Base-by-base conservation (phyloP, 2,329 filamentous ascomycete species). In the Aureobasidium sp. region DNA sequence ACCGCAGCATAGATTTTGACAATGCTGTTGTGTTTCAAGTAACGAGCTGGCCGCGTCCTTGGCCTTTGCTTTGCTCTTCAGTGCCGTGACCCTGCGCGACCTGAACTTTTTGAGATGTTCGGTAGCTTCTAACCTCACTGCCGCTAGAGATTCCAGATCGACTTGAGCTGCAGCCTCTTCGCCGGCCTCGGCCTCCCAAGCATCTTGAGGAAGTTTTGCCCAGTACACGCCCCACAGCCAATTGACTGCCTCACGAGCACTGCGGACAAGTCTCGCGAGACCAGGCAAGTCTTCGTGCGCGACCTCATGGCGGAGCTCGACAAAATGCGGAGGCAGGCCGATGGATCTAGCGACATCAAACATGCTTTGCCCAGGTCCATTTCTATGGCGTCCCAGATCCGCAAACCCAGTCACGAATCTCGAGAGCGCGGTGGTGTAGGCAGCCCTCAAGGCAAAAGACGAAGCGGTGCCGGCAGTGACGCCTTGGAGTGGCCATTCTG, bases 191-290 rank as follows among this genome's bases (percentile, higher is more conserved):
- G 53, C 57, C 39, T 66, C 47, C 25, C 34, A 31, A 17, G 51
- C 48, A 48, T 66, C 12, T 48, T 41, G 47, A 61, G 79, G 78
- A 22, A 86, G 71, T 41, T 77, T 75, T 14, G 70, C 75, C 92
- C 92, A 97, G 77, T 96, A 97, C 73, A 90, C 90, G 59, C 86
- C 82, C 90, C 90, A 96, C 57, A 97, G 86, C 92, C 92, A 97
- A 48, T 80, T 79, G 65, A 97, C 78, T 0, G 88, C 90, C 68
- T 87, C 84, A 65, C 80, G 77, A 1, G 88, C 84, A 1, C 88
- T 88, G 39, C 81, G 81, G 58, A 90, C 84, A 65, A 97, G 78
- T 65, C 90, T 86, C 12, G 83, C 80, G 59, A 96, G 78, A 1
- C 87, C 86, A 0, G 92, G 92, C 62, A 96, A 78, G 71, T 91